These are phyloP conservation scores for Apiospora rasikravindrae DNA, from an alignment of 2,329 filamentous ascomycete species.

Conservation along the genomic window DNA sequence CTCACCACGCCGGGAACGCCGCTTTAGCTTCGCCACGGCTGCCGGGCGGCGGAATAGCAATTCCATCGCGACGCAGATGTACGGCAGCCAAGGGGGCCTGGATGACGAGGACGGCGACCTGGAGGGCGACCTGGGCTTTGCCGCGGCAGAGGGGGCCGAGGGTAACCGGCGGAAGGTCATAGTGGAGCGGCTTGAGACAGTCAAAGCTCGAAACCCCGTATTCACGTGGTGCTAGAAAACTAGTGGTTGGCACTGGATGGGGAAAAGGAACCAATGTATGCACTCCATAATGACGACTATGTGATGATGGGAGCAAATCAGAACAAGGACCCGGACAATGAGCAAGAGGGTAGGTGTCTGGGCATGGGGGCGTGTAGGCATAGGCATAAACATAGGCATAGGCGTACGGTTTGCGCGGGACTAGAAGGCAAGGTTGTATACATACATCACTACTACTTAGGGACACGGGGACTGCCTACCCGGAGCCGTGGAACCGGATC, in stretches of 20 bases:
- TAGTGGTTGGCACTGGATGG: neutral
- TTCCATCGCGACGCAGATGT: constrained; percentile 59
- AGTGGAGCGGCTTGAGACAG: constrained; percentile 92
- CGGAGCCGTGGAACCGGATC: neutral
- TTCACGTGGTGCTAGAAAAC: constrained; percentile 90
- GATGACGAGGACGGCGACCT: constrained; percentile 73
- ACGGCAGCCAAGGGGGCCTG: constrained; percentile 39
- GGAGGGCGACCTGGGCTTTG: constrained; percentile 93
- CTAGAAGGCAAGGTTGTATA: neutral
- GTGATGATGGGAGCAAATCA: neutral
- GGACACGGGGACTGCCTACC: neutral
- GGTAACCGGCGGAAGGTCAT: constrained; percentile 92
- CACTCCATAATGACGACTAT: neutral
- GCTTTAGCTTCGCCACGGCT: constrained; percentile 59
- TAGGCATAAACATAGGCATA: neutral
- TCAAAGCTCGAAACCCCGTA: constrained; percentile 93
- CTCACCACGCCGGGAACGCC: constrained; percentile 54
- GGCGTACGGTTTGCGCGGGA: neutral
- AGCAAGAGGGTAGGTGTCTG: neutral
- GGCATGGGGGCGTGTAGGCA: neutral
- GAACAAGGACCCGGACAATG: neutral
- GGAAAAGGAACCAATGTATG: neutral
- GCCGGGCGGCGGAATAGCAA: constrained; percentile 53
- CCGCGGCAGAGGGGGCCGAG: constrained; percentile 92
- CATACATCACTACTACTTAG: neutral